These are phyloP conservation scores for Phytophthora colocasiae DNA, from an alignment of 352 stramenopile genomes.

Conservation along the genomic window DNA sequence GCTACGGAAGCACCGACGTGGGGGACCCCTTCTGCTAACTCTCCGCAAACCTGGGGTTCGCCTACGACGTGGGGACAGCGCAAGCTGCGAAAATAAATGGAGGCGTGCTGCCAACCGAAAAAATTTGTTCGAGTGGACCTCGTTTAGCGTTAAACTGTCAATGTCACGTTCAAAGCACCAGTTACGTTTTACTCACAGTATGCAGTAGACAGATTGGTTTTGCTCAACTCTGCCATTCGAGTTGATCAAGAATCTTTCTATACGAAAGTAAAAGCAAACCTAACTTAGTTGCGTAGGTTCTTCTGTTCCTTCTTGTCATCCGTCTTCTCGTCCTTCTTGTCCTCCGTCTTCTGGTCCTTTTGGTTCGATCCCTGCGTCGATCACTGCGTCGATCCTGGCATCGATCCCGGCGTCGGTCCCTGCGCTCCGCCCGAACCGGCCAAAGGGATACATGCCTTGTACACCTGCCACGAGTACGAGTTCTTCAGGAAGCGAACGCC, in stretches of 20 bases:
- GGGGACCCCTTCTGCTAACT: slow-evolving; percentile 1
- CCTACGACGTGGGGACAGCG: slow-evolving; percentile 9
- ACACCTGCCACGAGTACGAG: no score
- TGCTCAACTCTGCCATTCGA: no score
- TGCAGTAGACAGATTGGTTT: no score
- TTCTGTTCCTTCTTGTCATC: neutral
- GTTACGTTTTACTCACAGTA: no score
- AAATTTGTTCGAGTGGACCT: neutral
- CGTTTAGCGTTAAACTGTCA: neutral
- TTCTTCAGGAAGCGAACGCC: no score
- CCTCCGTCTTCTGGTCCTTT: neutral
- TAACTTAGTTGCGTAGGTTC: slow-evolving; percentile 3
- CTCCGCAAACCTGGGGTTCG: neutral
- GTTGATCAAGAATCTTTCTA: no score
- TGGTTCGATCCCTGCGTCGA: neutral
- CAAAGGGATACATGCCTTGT: no score
- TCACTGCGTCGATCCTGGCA: neutral
- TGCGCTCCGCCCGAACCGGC: neutral
- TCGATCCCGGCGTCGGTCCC: no score
- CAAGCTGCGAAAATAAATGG: slow-evolving; percentile 17
- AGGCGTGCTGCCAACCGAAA: neutral
- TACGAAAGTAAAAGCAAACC: no score
- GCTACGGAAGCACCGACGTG: neutral
- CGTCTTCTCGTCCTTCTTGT: no score
- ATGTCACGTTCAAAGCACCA: no score